phyloP scores from a whole-genome alignment of 1,139 yeast species.

The Scheffersomyces titani region DNA sequence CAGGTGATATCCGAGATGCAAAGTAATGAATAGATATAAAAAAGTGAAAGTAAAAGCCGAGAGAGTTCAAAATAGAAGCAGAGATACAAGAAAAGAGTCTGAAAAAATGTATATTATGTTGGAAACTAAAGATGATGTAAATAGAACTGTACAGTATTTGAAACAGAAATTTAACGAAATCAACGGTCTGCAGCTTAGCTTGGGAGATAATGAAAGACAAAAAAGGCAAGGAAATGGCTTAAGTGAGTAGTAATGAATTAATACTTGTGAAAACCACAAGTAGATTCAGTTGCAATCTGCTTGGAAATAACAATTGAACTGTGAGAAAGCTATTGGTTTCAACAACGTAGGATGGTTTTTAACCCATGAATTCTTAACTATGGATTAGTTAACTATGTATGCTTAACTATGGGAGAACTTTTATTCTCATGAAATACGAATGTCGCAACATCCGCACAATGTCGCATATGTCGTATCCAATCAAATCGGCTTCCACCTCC shows the following conservation, averaged over 20 bases:
- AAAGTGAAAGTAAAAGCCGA: neutral
- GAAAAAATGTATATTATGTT: neutral
- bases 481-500: slow-evolving; percentile 4
- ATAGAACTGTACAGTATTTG: neutral
- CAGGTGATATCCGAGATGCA: neutral
- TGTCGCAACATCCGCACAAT: too few relatives aligned
- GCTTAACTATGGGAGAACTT: too few relatives aligned
- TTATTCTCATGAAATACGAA: too few relatives aligned
- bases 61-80: neutral
- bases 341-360: neutral
- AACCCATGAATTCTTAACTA: neutral
- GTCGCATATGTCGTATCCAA: slow-evolving; percentile 3
- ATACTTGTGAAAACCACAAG: neutral
- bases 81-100: neutral
- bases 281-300: too few relatives aligned
- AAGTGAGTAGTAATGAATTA: neutral
- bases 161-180: neutral
- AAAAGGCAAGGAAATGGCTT: neutral
- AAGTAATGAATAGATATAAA: neutral
- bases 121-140: neutral
- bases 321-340: too few relatives aligned
- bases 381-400: too few relatives aligned
- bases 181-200: neutral
- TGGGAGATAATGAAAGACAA: neutral
- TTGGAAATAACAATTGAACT: neutral